Conservation (phyloP, 2,329 filamentous ascomycete genomes). For the Sporothrix dimorphospora region DNA sequence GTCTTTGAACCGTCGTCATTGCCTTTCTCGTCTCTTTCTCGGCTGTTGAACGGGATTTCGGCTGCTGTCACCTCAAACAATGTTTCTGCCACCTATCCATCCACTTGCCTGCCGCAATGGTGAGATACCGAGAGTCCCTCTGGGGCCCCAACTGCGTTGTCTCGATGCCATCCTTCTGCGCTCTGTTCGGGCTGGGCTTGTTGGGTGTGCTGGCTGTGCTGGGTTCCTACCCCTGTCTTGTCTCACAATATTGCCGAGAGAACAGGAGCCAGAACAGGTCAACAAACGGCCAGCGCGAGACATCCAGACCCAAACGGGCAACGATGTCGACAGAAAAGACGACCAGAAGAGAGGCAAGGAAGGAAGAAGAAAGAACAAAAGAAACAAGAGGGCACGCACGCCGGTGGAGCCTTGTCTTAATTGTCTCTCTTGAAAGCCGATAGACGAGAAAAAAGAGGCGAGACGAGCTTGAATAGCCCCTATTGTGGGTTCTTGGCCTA, state of each 20-base stretch:
- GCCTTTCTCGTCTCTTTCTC: neutral
- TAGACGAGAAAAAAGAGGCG: neutral
- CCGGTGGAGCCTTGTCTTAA: slow-evolving; percentile 3
- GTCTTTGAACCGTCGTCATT: neutral
- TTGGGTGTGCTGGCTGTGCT: neutral
- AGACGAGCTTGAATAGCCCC: neutral
- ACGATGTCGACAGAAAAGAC: neutral
- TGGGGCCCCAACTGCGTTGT: neutral
- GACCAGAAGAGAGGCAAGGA: neutral
- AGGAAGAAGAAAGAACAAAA: slow-evolving; percentile 14
- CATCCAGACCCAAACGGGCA: neutral
- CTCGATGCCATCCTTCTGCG: neutral
- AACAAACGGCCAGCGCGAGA: slow-evolving; percentile 11
- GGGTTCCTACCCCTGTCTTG: slow-evolving; percentile 2
- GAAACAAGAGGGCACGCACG: neutral
- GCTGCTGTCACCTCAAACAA: slow-evolving; percentile 16
- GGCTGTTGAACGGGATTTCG: neutral
- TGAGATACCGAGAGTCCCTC: slow-evolving; percentile 4
- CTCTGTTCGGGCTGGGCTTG: neutral
- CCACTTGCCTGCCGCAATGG: slow-evolving; percentile 14
- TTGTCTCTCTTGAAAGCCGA: neutral
- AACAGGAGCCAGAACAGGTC: slow-evolving; percentile 4
- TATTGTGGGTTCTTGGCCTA: slow-evolving; percentile 22
- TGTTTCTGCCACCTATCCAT: slow-evolving; percentile 5
- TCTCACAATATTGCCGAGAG: slow-evolving; percentile 25